Conservation (phyloP, 1,284 basidiomycete genomes). For the Nidula niveotomentosa region DNA sequence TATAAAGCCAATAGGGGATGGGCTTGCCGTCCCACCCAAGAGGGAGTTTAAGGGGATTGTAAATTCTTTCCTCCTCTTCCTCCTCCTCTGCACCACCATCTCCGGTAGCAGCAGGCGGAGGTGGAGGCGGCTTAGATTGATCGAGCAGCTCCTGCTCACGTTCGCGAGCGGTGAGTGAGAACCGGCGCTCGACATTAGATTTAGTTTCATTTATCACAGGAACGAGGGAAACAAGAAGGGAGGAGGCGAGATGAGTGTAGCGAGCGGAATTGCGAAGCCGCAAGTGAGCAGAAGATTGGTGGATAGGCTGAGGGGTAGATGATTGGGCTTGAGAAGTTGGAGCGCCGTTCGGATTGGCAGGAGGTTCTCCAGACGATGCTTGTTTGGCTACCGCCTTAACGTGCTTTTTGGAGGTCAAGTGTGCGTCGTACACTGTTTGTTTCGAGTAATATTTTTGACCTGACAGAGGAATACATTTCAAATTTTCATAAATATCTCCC, state of each 20-base stretch:
- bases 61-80: constrained; percentile 93
- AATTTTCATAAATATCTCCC: constrained; percentile 3
- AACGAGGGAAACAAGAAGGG: constrained; percentile 65
- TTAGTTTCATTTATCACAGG: constrained; percentile 86
- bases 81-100: constrained; percentile 76
- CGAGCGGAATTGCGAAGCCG: constrained; percentile 73
- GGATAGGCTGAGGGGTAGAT: constrained; percentile 18
- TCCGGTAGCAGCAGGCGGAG: constrained; percentile 45
- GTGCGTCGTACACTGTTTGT: constrained; percentile 97
- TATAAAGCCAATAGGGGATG: constrained; percentile 99
- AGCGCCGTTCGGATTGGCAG: constrained; percentile 63
- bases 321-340: constrained; percentile 22
- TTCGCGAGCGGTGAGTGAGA: constrained; percentile 95
- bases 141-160: constrained; percentile 92
- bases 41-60: constrained; percentile 97
- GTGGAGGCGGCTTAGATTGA: constrained; percentile 69
- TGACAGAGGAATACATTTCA: constrained; percentile 2
- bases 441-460: constrained; percentile 95
- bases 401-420: constrained; percentile 94
- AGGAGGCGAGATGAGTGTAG: constrained; percentile 69
- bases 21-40: constrained; percentile 99
- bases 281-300: constrained; percentile 44
- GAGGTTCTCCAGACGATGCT: constrained; percentile 50
- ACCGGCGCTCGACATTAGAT: constrained; percentile 93
- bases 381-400: constrained; percentile 84